A percentile compares a stretch with the other conserved stretches of the same genome.
These are phyloP conservation scores for Aspergillus ruber DNA, from an alignment of 2,329 filamentous ascomycete species.

Conservation along the genomic window DNA sequence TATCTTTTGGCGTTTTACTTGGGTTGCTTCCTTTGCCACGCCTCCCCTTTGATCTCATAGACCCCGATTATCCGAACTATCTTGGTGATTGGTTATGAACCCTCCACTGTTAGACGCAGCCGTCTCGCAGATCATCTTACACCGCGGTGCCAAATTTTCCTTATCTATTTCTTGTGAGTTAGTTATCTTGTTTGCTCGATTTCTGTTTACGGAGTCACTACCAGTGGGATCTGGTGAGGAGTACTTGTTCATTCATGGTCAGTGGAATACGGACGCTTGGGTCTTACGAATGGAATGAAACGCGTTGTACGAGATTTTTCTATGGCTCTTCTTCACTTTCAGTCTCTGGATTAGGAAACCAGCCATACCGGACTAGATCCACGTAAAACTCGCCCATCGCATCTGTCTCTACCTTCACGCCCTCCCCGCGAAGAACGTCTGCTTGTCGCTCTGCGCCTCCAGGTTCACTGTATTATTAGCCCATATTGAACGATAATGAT, in stretches of 20 bases:
- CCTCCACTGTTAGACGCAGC: too few species aligned
- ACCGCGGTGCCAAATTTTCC: too few species aligned
- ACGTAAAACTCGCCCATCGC: constrained; percentile 40
- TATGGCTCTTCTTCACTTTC: not conserved
- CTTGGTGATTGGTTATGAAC: too few species aligned
- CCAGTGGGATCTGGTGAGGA: not conserved
- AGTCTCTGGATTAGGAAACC: constrained; percentile 38
- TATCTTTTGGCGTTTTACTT: too few species aligned
- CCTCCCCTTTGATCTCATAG: too few species aligned
- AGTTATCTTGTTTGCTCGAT: too few species aligned
- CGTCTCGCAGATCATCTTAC: too few species aligned
- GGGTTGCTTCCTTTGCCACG: too few species aligned
- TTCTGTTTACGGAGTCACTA: not conserved
- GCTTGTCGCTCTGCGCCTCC: constrained; percentile 40
- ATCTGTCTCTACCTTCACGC: constrained; percentile 36
- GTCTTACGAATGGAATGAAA: not conserved
- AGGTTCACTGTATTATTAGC: constrained; percentile 27
- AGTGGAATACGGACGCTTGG: not conserved
- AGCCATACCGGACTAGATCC: constrained; percentile 39
- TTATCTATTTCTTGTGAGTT: too few species aligned
- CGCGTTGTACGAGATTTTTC: not conserved
- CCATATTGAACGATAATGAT: too few species aligned
- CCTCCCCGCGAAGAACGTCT: constrained; percentile 34
- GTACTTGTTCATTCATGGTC: not conserved
- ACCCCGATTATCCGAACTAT: too few species aligned